Base-by-base conservation (phyloP, 2,329 filamentous ascomycete species). In the Pyrenochaeta sp. region DNA sequence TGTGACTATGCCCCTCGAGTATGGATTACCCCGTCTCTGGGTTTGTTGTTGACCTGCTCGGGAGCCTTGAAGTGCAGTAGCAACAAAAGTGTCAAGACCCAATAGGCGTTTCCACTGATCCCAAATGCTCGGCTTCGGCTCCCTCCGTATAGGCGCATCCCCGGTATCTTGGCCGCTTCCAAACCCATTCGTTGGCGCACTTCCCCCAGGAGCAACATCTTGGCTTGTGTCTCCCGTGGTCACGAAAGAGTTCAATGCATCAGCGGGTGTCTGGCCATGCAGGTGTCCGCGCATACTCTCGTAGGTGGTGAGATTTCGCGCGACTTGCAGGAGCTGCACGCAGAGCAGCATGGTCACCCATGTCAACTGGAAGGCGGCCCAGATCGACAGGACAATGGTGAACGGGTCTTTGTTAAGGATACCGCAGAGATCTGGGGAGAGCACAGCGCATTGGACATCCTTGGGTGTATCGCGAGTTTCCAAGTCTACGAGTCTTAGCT, bases 261-360 rank as follows among this genome's bases (percentile, higher is more conserved):
- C 84, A 52, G 80, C 82, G 61, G 82, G 80, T 39, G 82, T 83
- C 52, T 82, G 78, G 53, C 82, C 83, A 61, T 90, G 84, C 56
- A 88, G 85, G 60, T 93, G 85, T 50, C 92, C 90, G 62, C 90
- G 89, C 93, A 99, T 98, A 77, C 93, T 96, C 79, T 99, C 95
- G 78, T 91, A 98, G 0, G 95, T 99, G 1, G 95, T 99, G 83
- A 96, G 90, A 56, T 93, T 96, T 60, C 93, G 89, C 0, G 93
- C 91, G 50, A 99, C 90, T 75, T 99, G 94, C 50, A 97, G 85
- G 50, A 97, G 88, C 75, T 99, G 96, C 5, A 98, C 96, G 64
- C 93, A 90, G 58, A 97, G 85, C 34, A 99, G 88, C 93, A 99
- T 98, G n/a, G 90, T 89, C 2, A 98, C 92, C 95, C 95, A 99